A percentile compares a stretch with the other conserved stretches of the same genome.
Conservation (phyloP, 2,329 filamentous ascomycete genomes). For the Calonectria ilicicola region DNA sequence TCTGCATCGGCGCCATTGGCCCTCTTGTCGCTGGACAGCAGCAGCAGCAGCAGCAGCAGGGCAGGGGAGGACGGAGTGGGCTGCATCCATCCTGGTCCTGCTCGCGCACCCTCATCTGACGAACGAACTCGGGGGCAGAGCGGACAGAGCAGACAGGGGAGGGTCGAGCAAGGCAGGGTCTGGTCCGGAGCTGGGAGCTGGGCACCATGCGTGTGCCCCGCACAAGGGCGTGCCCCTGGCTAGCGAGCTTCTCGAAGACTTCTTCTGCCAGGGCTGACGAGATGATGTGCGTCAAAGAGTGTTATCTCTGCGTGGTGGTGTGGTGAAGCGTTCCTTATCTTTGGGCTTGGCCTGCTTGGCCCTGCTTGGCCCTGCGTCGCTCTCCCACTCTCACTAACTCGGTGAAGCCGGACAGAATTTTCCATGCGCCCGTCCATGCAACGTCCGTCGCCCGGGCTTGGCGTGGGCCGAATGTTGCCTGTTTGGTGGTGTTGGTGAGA, state of each 20-base stretch:
- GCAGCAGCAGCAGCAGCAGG: too few relatives aligned
- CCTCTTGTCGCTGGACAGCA: neutral
- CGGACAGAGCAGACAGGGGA: too few relatives aligned
- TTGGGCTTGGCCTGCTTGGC: neutral
- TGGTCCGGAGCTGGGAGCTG: too few relatives aligned
- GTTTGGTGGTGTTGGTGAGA: neutral
- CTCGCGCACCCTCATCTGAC: neutral
- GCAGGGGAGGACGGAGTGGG: too few relatives aligned
- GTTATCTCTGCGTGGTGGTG: neutral
- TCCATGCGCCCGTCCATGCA: conserved; percentile 8
- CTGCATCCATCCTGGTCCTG: neutral
- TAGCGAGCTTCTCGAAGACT: conserved; percentile 24
- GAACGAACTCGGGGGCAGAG: neutral
- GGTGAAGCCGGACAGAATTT: conserved; percentile 20
- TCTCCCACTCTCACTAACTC: neutral
- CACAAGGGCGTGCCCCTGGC: neutral
- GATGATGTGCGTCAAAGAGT: conserved; percentile 18
- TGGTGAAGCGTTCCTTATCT: neutral
- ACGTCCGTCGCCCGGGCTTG: conserved; percentile 19
- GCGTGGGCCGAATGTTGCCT: neutral
- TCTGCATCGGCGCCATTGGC: neutral
- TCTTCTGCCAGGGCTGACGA: conserved; percentile 23
- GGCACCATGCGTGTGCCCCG: neutral
- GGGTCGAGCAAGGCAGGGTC: too few relatives aligned
- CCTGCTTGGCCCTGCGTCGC: neutral